A percentile compares a stretch with the other conserved stretches of the same genome.
These are phyloP conservation scores for Arctostaphylos glauca DNA, from an alignment of 148 eudicot genomes.

Conservation along the genomic window DNA sequence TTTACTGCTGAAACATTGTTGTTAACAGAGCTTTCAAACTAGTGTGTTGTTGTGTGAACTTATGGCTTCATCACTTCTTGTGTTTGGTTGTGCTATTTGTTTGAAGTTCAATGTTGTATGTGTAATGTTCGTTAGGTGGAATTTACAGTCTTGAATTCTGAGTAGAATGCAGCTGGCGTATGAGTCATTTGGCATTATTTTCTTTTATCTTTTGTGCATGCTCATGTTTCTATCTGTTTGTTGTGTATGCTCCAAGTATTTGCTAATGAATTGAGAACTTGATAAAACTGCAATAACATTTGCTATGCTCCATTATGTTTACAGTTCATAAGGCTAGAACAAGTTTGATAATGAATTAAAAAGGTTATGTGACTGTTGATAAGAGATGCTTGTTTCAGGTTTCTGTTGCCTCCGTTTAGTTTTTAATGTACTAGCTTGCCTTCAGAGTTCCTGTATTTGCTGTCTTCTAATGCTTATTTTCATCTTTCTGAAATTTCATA, in stretches of 20 bases:
- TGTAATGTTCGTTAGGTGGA: not conserved
- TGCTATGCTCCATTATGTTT: not conserved
- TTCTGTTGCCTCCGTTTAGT: not conserved
- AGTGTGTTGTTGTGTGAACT: not conserved
- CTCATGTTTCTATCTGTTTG: not conserved
- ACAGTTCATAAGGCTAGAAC: not conserved
- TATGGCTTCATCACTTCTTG: not conserved
- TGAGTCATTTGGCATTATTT: not conserved
- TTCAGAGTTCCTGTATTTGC: slow-evolving; percentile 4
- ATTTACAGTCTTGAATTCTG: not conserved
- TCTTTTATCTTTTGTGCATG: not conserved
- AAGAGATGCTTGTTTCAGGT: not conserved
- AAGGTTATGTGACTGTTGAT: not conserved
- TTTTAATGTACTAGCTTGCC: not conserved
- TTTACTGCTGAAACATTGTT: not conserved
- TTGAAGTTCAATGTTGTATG: not conserved
- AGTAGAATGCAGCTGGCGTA: not conserved
- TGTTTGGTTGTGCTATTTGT: not conserved
- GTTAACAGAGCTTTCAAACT: not conserved
- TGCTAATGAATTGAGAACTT: not conserved
- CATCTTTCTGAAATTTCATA: not conserved
- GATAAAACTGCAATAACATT: not conserved
- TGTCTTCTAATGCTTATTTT: not conserved
- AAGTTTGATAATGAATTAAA: not conserved
- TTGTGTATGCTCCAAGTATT: not conserved